Percentiles rank a stretch among this genome's conserved stretches.
Evolutionary conservation across 2,329 filamentous ascomycete species (phyloP).

Genomic region (Colletotrichum filicis): DNA sequence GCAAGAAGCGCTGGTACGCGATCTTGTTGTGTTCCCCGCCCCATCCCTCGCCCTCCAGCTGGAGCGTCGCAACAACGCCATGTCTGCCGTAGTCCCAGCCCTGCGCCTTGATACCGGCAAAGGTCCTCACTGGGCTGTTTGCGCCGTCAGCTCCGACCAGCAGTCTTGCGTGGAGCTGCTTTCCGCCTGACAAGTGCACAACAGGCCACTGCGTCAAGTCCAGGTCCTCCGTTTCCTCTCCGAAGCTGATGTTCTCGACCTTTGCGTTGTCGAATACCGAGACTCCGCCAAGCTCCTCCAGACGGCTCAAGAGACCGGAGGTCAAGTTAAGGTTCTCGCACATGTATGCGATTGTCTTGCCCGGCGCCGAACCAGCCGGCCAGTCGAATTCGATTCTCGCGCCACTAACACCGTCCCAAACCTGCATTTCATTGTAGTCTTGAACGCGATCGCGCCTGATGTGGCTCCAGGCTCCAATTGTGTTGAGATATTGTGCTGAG

Average conservation of each 20-base stretch:
- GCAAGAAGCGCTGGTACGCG: conserved; percentile 95
- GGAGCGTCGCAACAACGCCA: conserved; percentile 89
- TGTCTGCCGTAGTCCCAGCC: conserved; percentile 96
- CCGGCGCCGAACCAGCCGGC: conserved; percentile 59
- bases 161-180: conserved; percentile 80
- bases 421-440: conserved; percentile 94
- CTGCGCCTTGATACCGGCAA: conserved; percentile 84
- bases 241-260: conserved; percentile 83
- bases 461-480: conserved; percentile 87
- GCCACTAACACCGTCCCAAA: conserved; percentile 94
- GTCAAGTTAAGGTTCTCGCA: conserved; percentile 93
- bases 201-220: conserved; percentile 92
- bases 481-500: conserved; percentile 83
- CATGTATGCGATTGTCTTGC: conserved; percentile 90
- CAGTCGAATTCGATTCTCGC: conserved; percentile 91
- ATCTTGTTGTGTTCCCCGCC: conserved; percentile 70
- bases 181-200: conserved; percentile 76
- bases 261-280: conserved; percentile 80
- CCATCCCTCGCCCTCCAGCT: conserved; percentile 72
- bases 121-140: conserved; percentile 91
- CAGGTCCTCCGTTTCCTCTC: conserved; percentile 72
- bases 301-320: conserved; percentile 76
- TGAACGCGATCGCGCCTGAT: conserved; percentile 80
- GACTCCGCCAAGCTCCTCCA: conserved; percentile 76
- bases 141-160: conserved; percentile 94